Base-by-base conservation (phyloP, 2,329 filamentous ascomycete genomes). In the Alternaria dauci region DNA sequence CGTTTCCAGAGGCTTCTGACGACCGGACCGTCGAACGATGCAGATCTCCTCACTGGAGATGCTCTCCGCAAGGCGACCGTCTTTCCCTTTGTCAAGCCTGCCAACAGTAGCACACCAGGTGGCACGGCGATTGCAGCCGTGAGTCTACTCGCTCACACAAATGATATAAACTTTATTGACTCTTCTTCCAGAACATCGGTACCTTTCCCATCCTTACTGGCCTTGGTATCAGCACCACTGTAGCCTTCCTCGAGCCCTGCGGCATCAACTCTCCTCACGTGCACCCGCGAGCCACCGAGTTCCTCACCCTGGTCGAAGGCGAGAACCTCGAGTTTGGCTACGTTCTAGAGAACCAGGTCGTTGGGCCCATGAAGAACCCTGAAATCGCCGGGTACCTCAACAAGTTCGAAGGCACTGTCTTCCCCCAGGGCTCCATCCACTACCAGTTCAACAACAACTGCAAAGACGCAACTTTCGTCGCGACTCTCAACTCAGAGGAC, bases 41-140 rank as follows among this genome's bases (percentile, higher is more conserved):
- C 8, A n/a, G 46, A 66, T 8, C 71, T 80, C 8, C 70, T 79
- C 43, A 65, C 70, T 6, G 70, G 63, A 12, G 71, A 76, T 3
- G 71, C 67, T 5, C 65, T 81, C 28, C 69, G 67, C 47, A 67
- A 71, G 12, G 44, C 70, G 71, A 86, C 90, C 79, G 91, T 89
- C 74, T 93, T 92, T 84, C 84, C 84, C 74, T 83, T 85, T 68
- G 76, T 86, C 64, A 71, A 77, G 63, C 18, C 60, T 63, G 16
- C 78, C 81, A 11, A 61, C 9, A 38, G 78, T 14, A 80, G 86
- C 52, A 88, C 85, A 65, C 90, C 91, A 76, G 89, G 73, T 44
- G 73, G 71, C 16, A 67, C 64, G 16, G 64, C 65, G n/a, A 71
- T 72, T 42, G 50, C 71, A 50, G 74, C 73, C n/a, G 67, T 72